Conservation (phyloP, 805 yeast species). For the Spathaspora sp. region DNA sequence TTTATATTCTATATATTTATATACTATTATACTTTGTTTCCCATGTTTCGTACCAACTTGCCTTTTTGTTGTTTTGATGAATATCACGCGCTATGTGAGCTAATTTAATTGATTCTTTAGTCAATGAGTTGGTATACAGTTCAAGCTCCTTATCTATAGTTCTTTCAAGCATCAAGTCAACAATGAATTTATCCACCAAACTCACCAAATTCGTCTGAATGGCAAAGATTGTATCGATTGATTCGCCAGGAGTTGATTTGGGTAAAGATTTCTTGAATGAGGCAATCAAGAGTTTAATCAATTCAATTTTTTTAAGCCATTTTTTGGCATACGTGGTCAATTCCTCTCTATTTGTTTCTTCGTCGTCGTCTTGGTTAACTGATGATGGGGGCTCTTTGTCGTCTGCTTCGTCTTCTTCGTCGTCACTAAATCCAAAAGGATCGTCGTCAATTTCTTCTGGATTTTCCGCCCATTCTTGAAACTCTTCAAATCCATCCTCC, state of each 20-base stretch:
- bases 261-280: conserved; percentile 61
- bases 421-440: conserved; percentile 48
- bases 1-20: background rate
- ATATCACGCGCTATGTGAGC: conserved; percentile 40
- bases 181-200: conserved; percentile 55
- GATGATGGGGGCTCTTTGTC: conserved; percentile 15
- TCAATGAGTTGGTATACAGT: conserved; percentile 19
- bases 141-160: conserved; percentile 35
- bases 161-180: conserved; percentile 49
- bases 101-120: conserved; percentile 23
- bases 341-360: conserved; percentile 16
- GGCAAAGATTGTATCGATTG: conserved; percentile 45
- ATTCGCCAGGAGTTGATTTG: conserved; percentile 33
- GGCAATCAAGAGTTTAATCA: conserved; percentile 55
- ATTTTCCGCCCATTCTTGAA: conserved; percentile 64
- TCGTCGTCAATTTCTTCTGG: conserved; percentile 48
- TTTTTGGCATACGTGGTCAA: conserved; percentile 38
- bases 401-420: conserved; percentile 24
- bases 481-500: conserved; percentile 60
- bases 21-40: conserved; percentile 33
- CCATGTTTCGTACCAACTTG: conserved; percentile 60
- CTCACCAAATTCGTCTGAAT: conserved; percentile 42
- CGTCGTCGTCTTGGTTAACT: conserved; percentile 13
- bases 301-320: conserved; percentile 52
- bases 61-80: conserved; percentile 52